Percentiles rank a stretch among this genome's conserved stretches.
Conservation (phyloP, 1,139 yeast species). For the Kluyveromyces sp. region DNA sequence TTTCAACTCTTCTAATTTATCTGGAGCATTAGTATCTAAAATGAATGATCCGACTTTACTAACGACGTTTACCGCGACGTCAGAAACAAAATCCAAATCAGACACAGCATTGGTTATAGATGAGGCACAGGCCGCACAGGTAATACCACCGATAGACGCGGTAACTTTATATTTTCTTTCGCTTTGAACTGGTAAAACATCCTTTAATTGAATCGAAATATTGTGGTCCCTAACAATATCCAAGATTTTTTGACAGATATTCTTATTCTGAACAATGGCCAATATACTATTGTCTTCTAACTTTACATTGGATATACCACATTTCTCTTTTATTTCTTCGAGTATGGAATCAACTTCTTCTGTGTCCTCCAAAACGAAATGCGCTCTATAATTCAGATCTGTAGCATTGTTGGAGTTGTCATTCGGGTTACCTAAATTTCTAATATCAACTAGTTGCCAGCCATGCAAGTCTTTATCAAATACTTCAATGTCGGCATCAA, state of each 20-base stretch:
- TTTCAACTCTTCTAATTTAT: constrained; percentile 35
- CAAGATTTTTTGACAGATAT: constrained; percentile 42
- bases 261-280: constrained; percentile 45
- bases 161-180: constrained; percentile 40
- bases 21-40: constrained; percentile 29
- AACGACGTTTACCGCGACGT: constrained; percentile 47
- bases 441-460: too few relatives aligned
- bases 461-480: too few relatives aligned
- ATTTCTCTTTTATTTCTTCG: constrained; percentile 1
- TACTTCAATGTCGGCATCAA: too few relatives aligned
- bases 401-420: background rate
- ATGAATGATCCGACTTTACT: constrained; percentile 56
- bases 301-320: constrained; percentile 33
- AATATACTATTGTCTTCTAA: constrained; percentile 36
- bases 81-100: constrained; percentile 46
- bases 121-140: constrained; percentile 65
- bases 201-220: constrained; percentile 49
- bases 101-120: constrained; percentile 45
- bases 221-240: constrained; percentile 47
- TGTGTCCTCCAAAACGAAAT: background rate
- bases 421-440: too few relatives aligned
- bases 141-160: constrained; percentile 65
- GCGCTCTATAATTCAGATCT: constrained; percentile 1
- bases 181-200: constrained; percentile 50
- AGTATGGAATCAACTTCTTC: background rate